These are phyloP conservation scores for Diaporthe nobilis DNA, from an alignment of 2,329 filamentous ascomycete genomes.

Conservation along the genomic window DNA sequence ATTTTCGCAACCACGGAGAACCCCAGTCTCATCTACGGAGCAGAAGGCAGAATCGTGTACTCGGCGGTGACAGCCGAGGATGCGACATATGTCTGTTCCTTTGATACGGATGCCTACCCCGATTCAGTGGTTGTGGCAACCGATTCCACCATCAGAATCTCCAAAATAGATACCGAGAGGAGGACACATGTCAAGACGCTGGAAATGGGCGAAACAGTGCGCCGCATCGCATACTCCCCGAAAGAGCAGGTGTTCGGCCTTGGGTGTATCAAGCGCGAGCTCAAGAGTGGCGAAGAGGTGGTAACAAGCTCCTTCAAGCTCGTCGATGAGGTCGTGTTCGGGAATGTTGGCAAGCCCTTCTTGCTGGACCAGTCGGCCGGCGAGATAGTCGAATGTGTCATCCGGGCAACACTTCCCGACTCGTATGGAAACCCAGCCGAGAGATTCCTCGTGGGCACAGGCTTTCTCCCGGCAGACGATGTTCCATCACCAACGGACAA, in stretches of 20 bases:
- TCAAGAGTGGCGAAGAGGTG: conserved; percentile 79
- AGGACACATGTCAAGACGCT: conserved; percentile 91
- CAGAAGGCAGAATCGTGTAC: conserved; percentile 89
- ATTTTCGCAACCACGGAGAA: conserved; percentile 96
- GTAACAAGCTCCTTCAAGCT: conserved; percentile 87
- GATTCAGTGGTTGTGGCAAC: conserved; percentile 86
- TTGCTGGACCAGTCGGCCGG: conserved; percentile 65
- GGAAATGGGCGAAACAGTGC: conserved; percentile 84
- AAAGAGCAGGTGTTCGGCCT: conserved; percentile 86
- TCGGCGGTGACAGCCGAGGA: conserved; percentile 94
- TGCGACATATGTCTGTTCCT: conserved; percentile 84
- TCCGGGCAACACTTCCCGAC: conserved; percentile 79
- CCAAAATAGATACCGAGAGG: conserved; percentile 84
- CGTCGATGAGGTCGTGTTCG: conserved; percentile 91
- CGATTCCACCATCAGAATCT: conserved; percentile 81
- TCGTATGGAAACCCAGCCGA: conserved; percentile 72
- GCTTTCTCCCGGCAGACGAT: conserved; percentile 77
- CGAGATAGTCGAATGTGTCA: conserved; percentile 89
- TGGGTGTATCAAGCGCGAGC: conserved; percentile 83
- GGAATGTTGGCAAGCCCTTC: conserved; percentile 79
- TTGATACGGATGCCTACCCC: conserved; percentile 86
- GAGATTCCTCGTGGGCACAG: conserved; percentile 92
- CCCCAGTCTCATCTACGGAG: conserved; percentile 91
- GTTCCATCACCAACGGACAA: conserved; percentile 54
- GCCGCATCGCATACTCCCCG: conserved; percentile 88